A percentile compares a stretch with the other conserved stretches of the same genome.
These are phyloP conservation scores for Omphalea diandra DNA, from an alignment of 441 rosid species.

Conservation along the genomic window DNA sequence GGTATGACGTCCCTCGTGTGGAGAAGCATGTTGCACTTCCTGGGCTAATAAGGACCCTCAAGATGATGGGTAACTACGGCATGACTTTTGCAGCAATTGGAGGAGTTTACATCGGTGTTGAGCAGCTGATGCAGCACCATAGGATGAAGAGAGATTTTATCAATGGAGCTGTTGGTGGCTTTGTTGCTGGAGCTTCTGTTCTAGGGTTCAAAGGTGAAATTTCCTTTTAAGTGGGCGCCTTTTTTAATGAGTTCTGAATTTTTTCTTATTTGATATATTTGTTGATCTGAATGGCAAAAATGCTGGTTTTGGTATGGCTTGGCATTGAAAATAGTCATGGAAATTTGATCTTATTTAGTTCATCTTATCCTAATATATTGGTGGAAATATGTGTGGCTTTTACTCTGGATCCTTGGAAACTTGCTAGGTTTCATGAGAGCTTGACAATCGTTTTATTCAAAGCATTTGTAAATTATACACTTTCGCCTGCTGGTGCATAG, in stretches of 20 bases:
- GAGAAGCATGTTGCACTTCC: conserved; percentile 93
- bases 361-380: neutral
- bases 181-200: conserved; percentile 83
- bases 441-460: neutral
- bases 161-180: conserved; percentile 92
- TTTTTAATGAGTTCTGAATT: neutral
- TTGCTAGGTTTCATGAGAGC: neutral
- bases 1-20: conserved; percentile 93
- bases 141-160: conserved; percentile 81
- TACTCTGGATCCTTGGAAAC: neutral
- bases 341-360: conserved; percentile 1
- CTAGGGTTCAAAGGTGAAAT: conserved; percentile 69
- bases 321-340: neutral
- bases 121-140: conserved; percentile 67
- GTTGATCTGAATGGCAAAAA: neutral
- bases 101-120: conserved; percentile 91
- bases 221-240: neutral
- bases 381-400: neutral
- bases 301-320: neutral
- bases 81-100: conserved; percentile 91
- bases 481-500: neutral
- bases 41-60: conserved; percentile 75
- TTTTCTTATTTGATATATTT: neutral
- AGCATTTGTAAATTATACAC: neutral
- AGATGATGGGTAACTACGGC: conserved; percentile 95